Conservation (phyloP, 805 yeast species). For the Candida sonorensis region DNA sequence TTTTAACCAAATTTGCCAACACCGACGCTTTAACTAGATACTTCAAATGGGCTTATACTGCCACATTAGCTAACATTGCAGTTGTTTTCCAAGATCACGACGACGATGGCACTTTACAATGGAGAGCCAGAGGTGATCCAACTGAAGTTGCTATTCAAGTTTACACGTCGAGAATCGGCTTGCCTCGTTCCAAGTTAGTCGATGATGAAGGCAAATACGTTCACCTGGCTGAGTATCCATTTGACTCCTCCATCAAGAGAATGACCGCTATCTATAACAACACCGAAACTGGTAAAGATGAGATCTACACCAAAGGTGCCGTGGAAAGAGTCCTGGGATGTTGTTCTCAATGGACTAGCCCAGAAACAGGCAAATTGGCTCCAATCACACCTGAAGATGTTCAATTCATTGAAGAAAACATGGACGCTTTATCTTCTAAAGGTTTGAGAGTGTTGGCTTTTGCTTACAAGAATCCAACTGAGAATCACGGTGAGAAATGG, state of each 20-base stretch:
- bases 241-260: slow-evolving; percentile 66
- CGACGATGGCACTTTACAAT: slow-evolving; percentile 33
- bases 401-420: slow-evolving; percentile 41
- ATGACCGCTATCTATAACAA: slow-evolving; percentile 57
- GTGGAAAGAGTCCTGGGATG: slow-evolving; percentile 59
- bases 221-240: slow-evolving; percentile 63
- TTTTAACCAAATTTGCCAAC: slow-evolving; percentile 8
- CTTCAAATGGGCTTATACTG: slow-evolving; percentile 50
- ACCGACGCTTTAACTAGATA: slow-evolving; percentile 22
- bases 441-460: slow-evolving; percentile 73
- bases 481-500: slow-evolving; percentile 21
- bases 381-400: slow-evolving; percentile 37
- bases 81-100: slow-evolving; percentile 43
- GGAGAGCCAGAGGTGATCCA: slow-evolving; percentile 86
- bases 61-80: slow-evolving; percentile 79
- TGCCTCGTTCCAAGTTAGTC: slow-evolving; percentile 37
- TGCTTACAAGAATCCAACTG: slow-evolving; percentile 37
- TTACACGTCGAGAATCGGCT: slow-evolving; percentile 53
- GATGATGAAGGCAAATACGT: slow-evolving; percentile 30
- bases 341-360: slow-evolving; percentile 48
- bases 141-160: slow-evolving; percentile 87
- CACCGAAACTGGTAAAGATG: slow-evolving; percentile 20
- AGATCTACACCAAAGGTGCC: slow-evolving; percentile 61
- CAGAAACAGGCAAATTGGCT: slow-evolving; percentile 22
- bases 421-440: slow-evolving; percentile 52